Evolutionary conservation across 495 filamentous ascomycete genomes (phyloP), one percentile per base, ranked within the genome.

Genomic region (Astrocystis sublimbata): DNA sequence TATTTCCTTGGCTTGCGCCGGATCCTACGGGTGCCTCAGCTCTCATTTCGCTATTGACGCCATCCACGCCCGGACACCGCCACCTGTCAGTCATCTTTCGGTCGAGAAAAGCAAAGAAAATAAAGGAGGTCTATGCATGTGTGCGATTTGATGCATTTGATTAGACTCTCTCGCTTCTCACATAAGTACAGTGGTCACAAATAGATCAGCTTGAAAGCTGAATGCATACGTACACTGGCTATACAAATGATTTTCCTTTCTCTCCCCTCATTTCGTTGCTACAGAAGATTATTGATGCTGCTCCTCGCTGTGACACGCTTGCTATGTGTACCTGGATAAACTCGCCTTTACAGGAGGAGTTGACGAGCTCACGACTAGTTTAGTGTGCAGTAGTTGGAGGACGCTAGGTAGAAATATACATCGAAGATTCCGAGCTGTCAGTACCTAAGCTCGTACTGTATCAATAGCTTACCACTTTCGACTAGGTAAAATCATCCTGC

Each of bases 21-120:
- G n/a, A n/a, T n/a, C n/a, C n/a, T n/a, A n/a, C n/a, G 45, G 54
- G 19, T 21, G 26, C 17, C 47, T 10, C 28, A 47, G 42, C 42
- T 58, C 23, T 57, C 40, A 57, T 57, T 57, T 57, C 40, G 17
- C 33, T 43, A 57, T 40, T 57, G 54, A 57, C 40, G 54, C 54
- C 54, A 57, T 57, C n/a, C n/a, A n/a, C n/a, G n/a, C n/a, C n/a
- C n/a, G n/a, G n/a, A 42, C 21, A 28, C 38, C 54, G 54, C 54
- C 54, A 57, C 54, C 51, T 13, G 45, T 2, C 26, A 26, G 10
- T n/a, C n/a, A n/a, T n/a, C n/a, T n/a, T n/a, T n/a, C 28, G 31
- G 21, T 35, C 23, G 35, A 30, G 23, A 19, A 8, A 31, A 17
- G 2, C 5, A 30, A 42, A 56, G 19, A 26, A 9, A 21, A 42